These are phyloP conservation scores for Eimeria praecox DNA, from an alignment of 169 alveolate species.

Conservation along the genomic window DNA sequence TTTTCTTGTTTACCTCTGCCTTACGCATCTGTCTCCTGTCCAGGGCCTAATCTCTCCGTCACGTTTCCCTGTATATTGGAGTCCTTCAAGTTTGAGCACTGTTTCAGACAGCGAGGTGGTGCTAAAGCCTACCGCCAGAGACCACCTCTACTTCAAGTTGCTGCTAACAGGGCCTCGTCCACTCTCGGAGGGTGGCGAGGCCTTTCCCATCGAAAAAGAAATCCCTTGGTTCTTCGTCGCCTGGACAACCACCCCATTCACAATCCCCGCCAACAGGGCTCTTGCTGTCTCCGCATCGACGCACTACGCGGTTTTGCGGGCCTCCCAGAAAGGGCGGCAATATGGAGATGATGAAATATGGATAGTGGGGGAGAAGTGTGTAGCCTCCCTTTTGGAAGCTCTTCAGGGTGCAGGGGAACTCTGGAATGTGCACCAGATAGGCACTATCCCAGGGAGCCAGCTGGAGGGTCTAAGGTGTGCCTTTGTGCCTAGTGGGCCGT, in stretches of 20 bases:
- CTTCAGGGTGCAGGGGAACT: conserved; percentile 33
- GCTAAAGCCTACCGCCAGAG: conserved; percentile 55
- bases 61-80: conserved; percentile 65
- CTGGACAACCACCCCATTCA: conserved; percentile 90
- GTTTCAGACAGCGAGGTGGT: conserved; percentile 69
- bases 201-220: neutral
- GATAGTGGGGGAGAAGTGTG: conserved; percentile 58
- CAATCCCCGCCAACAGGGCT: conserved; percentile 89
- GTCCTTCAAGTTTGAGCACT: conserved; percentile 21
- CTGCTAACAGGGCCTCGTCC: conserved; percentile 14
- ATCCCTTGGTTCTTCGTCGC: conserved; percentile 81
- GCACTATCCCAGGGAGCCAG: conserved; percentile 40
- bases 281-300: conserved; percentile 81
- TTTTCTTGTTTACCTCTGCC: neutral
- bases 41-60: conserved; percentile 70
- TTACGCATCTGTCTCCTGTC: conserved; percentile 14
- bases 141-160: conserved; percentile 52
- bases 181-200: neutral
- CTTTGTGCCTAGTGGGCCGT: neutral
- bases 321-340: conserved; percentile 6
- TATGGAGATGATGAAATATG: conserved; percentile 19
- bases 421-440: conserved; percentile 47
- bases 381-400: conserved; percentile 30
- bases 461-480: conserved; percentile 50
- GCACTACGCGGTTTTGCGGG: conserved; percentile 77